phyloP scores from a whole-genome alignment of 768 basidiomycete genomes.

The Cubamyces lactineus region DNA sequence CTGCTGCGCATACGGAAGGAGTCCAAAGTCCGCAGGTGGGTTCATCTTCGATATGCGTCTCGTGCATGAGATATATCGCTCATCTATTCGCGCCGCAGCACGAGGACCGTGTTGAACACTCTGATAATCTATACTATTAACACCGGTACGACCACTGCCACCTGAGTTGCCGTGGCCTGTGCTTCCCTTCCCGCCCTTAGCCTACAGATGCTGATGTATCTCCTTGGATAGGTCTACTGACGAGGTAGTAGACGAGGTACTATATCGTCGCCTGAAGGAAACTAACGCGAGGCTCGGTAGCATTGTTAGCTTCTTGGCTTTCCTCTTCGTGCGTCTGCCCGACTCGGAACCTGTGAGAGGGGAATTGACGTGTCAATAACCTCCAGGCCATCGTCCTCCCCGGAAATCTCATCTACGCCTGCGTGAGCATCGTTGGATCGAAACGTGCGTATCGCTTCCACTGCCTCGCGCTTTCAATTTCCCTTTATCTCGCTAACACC shows the following conservation, averaged over 20 bases:
- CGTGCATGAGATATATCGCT: too few relatives aligned
- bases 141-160: neutral
- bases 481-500: neutral
- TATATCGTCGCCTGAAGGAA: too few relatives aligned
- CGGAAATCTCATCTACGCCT: slow-evolving; percentile 1
- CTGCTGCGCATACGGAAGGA: too few relatives aligned
- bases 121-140: neutral
- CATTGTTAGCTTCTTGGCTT: neutral
- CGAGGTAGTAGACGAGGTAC: slow-evolving; percentile 1
- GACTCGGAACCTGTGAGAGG: too few relatives aligned
- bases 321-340: neutral
- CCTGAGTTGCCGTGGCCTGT: too few relatives aligned
- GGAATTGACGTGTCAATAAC: neutral
- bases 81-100: neutral
- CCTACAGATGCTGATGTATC: neutral
- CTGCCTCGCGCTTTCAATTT: neutral
- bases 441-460: neutral
- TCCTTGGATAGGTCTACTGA: neutral
- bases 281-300: neutral
- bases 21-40: too few relatives aligned
- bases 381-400: slow-evolving; percentile 1
- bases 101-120: neutral
- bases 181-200: too few relatives aligned
- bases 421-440: slow-evolving; percentile 1
- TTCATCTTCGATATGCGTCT: too few relatives aligned